phyloP scores from a whole-genome alignment of 2,329 filamentous ascomycete genomes.

The Purpureocillium takamizusanense region DNA sequence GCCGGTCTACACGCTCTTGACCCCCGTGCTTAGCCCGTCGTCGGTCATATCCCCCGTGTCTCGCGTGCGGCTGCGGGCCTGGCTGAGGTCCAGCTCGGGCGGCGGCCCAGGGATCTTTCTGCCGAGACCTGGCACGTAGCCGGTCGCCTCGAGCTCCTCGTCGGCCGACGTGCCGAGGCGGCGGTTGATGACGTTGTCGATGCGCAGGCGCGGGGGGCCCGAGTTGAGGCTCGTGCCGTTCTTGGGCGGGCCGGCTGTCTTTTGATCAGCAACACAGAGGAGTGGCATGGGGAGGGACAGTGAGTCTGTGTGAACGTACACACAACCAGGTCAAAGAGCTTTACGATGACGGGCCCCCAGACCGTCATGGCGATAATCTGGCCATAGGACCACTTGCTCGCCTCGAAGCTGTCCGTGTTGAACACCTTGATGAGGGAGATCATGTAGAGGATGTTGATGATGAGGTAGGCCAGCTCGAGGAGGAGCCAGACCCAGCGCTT shows the following conservation, averaged over 20 bases:
- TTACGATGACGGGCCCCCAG: conserved; percentile 30
- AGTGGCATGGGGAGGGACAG: neutral
- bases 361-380: conserved; percentile 30
- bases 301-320: conserved; percentile 16
- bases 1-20: neutral
- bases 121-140: neutral
- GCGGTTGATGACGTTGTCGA: conserved; percentile 29
- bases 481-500: conserved; percentile 24
- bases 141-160: conserved; percentile 3
- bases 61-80: neutral
- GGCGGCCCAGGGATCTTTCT: neutral
- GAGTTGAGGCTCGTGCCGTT: conserved; percentile 25
- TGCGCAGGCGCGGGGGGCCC: conserved; percentile 26
- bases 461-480: conserved; percentile 24
- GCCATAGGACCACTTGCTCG: conserved; percentile 25
- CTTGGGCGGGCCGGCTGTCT: conserved; percentile 25
- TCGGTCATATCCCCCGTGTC: neutral
- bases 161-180: conserved; percentile 12
- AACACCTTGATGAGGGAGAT: conserved; percentile 26
- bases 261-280: conserved; percentile 10
- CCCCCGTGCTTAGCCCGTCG: conserved; percentile 1
- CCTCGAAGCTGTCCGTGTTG: conserved; percentile 23
- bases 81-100: conserved; percentile 1
- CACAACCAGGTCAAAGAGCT: conserved; percentile 26
- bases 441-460: conserved; percentile 29